phyloP scores from a whole-genome alignment of 805 yeast genomes.

The Suhomyces pyralidae region DNA sequence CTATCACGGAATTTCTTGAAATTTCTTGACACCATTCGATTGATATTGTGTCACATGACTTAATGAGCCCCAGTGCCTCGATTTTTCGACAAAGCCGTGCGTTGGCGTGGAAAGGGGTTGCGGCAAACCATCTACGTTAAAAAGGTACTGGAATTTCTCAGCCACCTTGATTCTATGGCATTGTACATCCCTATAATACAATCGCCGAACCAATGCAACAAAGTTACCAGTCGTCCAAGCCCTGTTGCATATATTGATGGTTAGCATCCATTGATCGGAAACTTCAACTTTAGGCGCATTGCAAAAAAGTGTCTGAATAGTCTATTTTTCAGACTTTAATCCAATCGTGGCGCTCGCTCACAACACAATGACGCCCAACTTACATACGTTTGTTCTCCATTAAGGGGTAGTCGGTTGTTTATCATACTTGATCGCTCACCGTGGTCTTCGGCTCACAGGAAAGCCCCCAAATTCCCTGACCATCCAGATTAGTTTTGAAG shows the following conservation, averaged over 20 bases:
- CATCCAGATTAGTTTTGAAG: neutral
- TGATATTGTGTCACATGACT: too few species aligned
- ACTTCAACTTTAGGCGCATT: neutral
- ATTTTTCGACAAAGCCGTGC: neutral
- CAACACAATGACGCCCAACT: neutral
- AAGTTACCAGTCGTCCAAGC: neutral
- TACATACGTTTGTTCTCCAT: neutral
- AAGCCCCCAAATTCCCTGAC: neutral
- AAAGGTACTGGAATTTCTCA: neutral
- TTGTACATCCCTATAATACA: neutral
- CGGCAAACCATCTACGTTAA: neutral
- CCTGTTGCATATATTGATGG: neutral
- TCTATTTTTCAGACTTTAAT: neutral
- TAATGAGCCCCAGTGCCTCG: neutral
- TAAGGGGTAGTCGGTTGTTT: neutral
- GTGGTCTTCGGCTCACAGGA: neutral
- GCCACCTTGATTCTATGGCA: neutral
- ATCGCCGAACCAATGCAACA: neutral
- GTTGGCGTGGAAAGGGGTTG: neutral
- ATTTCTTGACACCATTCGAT: neutral
- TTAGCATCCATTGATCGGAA: neutral
- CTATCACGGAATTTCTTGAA: conserved; percentile 11
- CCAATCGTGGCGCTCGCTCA: neutral
- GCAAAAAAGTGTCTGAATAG: neutral
- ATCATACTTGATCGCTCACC: neutral